Percentiles rank a stretch among this genome's conserved stretches.
Conservation (phyloP, 345 rosid genomes). For the Rhodamnia argentea region DNA sequence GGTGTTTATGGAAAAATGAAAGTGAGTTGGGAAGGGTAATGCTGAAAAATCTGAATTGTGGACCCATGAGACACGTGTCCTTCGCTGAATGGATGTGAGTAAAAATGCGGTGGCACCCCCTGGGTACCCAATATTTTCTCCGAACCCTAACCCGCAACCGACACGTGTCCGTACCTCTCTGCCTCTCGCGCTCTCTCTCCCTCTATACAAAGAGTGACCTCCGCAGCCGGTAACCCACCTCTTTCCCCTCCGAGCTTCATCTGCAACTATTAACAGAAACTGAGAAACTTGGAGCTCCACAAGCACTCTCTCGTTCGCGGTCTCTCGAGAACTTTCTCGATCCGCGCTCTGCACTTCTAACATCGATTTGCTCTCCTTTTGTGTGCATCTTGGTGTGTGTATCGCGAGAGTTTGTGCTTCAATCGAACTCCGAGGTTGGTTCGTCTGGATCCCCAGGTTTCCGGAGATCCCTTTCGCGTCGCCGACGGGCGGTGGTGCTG, state of each 20-base stretch:
- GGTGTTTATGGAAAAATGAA: too few relatives aligned
- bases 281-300: neutral
- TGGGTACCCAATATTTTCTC: too few relatives aligned
- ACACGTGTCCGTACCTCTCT: slow-evolving; percentile 6
- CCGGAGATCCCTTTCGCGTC: neutral
- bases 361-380: too few relatives aligned
- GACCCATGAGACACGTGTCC: too few relatives aligned
- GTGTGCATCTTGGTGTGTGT: neutral
- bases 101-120: too few relatives aligned
- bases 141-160: neutral
- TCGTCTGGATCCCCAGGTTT: neutral
- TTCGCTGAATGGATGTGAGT: too few relatives aligned
- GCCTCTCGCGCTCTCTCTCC: too few relatives aligned
- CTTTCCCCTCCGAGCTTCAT: neutral
- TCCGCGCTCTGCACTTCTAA: too few relatives aligned
- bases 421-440: neutral
- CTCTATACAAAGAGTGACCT: neutral
- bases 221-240: neutral
- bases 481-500: neutral
- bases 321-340: too few relatives aligned
- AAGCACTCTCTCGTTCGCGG: too few relatives aligned
- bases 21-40: too few relatives aligned
- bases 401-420: neutral
- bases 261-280: neutral
- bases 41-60: too few relatives aligned